Evolutionary conservation across 768 basidiomycete genomes (phyloP).

Genomic region (Tubosaeta sp.): DNA sequence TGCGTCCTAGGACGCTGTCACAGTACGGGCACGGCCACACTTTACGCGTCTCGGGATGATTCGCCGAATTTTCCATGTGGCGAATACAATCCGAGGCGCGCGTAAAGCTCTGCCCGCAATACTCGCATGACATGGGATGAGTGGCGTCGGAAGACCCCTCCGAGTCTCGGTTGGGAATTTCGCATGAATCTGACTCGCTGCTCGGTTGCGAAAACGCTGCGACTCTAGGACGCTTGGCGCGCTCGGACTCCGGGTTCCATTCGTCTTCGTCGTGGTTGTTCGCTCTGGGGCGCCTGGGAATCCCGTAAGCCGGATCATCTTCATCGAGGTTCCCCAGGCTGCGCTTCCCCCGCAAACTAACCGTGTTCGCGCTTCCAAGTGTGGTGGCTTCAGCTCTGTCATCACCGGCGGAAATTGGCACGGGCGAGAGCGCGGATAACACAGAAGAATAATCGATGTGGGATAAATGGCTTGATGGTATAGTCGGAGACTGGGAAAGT

Average conservation of each 20-base stretch:
- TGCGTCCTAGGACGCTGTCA: slow-evolving; percentile 18
- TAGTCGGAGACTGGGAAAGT: slow-evolving; percentile 8
- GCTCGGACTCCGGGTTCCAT: slow-evolving; percentile 11
- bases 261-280: slow-evolving; percentile 21
- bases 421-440: neutral
- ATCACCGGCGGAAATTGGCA: neutral
- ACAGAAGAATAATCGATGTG: neutral
- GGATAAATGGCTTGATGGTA: slow-evolving; percentile 3
- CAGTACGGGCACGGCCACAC: slow-evolving; percentile 25
- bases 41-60: slow-evolving; percentile 22
- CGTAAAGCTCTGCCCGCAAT: slow-evolving; percentile 17
- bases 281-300: slow-evolving; percentile 7
- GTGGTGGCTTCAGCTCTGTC: neutral
- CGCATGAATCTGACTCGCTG: neutral
- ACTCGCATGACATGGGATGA: slow-evolving; percentile 5
- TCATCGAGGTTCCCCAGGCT: neutral
- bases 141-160: neutral
- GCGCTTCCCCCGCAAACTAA: slow-evolving; percentile 12
- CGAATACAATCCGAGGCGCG: slow-evolving; percentile 20
- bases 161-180: neutral
- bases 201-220: neutral
- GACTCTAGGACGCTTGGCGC: slow-evolving; percentile 3
- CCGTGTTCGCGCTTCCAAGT: neutral
- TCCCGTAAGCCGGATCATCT: neutral
- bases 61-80: slow-evolving; percentile 18